Conservation (phyloP, 768 basidiomycete genomes). For the Auriscalpium vulgare region DNA sequence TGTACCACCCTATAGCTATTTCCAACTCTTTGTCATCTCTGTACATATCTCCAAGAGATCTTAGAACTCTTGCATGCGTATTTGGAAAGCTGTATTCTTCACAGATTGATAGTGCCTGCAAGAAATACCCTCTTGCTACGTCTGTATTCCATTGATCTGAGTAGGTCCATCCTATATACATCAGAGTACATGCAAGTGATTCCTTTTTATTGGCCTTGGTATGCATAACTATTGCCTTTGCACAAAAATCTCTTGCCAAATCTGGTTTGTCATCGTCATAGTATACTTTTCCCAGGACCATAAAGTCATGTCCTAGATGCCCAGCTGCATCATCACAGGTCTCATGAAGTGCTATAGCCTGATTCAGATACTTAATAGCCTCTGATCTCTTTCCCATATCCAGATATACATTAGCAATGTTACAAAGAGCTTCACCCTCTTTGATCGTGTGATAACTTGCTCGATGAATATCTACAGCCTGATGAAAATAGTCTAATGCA, state of each 20-base stretch:
- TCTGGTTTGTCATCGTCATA: neutral
- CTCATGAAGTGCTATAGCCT: neutral
- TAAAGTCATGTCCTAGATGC: neutral
- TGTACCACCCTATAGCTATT: neutral
- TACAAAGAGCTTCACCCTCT: neutral
- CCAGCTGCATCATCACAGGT: neutral
- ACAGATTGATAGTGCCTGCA: neutral
- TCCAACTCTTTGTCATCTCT: neutral
- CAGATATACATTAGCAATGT: neutral
- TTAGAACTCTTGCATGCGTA: neutral
- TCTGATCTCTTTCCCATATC: neutral
- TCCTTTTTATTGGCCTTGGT: neutral
- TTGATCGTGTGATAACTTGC: neutral
- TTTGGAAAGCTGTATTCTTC: neutral
- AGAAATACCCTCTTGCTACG: neutral
- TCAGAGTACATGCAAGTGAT: neutral
- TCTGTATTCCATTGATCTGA: neutral
- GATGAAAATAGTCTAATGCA: neutral
- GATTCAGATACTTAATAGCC: neutral
- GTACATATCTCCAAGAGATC: neutral
- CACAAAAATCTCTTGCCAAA: neutral
- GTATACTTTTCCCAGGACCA: neutral
- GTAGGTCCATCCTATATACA: neutral
- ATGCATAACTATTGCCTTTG: neutral
- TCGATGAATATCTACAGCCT: neutral